phyloP scores from a whole-genome alignment of 73 alveolate species.

The Stentor roeselii region DNA sequence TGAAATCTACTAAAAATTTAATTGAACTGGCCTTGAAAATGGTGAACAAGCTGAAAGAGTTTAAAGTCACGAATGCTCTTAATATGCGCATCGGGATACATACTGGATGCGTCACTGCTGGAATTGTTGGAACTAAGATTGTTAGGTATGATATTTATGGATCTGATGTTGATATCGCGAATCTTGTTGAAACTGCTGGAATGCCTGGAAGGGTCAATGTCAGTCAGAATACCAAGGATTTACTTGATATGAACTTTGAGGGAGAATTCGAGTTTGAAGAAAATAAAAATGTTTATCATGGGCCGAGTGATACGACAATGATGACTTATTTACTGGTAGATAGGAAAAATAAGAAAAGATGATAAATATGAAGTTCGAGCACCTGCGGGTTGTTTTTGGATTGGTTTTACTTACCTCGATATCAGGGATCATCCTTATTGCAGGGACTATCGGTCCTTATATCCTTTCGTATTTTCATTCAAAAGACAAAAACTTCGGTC shows the following conservation, averaged over 20 bases:
- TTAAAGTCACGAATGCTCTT: constrained; percentile 52
- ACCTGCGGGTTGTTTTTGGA: too few relatives aligned
- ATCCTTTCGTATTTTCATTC: neutral
- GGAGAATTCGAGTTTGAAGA: neutral
- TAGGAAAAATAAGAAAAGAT: too few relatives aligned
- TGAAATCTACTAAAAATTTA: constrained; percentile 84
- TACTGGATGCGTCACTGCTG: constrained; percentile 50
- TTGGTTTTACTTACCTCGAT: too few relatives aligned
- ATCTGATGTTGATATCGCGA: constrained; percentile 28
- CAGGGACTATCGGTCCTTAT: constrained; percentile 3
- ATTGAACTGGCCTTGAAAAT: constrained; percentile 89
- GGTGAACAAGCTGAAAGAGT: constrained; percentile 89
- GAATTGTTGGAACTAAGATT: constrained; percentile 25
- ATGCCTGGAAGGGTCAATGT: constrained; percentile 21
- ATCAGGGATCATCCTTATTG: neutral
- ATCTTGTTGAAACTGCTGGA: constrained; percentile 18
- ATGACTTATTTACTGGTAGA: neutral
- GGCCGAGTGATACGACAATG: neutral
- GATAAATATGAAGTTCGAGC: too few relatives aligned
- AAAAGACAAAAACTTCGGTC: neutral
- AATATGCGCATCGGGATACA: constrained; percentile 93
- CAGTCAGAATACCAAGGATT: neutral
- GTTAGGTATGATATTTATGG: constrained; percentile 35
- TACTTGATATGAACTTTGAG: neutral
- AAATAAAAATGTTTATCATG: neutral